These are phyloP conservation scores for Cenchrus americanus DNA, from an alignment of 176 grass and related monocot species.

Conservation along the genomic window DNA sequence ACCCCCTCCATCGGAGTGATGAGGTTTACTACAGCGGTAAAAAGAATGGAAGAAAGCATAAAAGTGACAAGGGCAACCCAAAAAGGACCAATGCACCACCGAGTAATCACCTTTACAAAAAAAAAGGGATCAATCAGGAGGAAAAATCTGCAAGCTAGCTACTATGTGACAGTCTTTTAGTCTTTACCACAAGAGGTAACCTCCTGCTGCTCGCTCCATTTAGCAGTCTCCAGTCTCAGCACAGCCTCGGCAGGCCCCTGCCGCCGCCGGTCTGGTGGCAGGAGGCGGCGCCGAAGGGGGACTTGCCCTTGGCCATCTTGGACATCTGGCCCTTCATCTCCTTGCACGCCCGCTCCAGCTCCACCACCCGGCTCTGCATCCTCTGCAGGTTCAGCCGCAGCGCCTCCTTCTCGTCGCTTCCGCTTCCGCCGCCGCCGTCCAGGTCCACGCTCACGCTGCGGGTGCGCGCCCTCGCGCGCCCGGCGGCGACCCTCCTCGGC, in stretches of 20 bases:
- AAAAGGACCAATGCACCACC: slow-evolving; percentile 3
- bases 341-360: slow-evolving; percentile 83
- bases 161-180: background rate
- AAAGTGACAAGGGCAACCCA: slow-evolving; percentile 13
- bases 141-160: slow-evolving; percentile 28
- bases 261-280: slow-evolving; percentile 42
- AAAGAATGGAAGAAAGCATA: background rate
- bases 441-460: slow-evolving; percentile 13
- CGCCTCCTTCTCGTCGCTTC: slow-evolving; percentile 63
- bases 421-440: background rate
- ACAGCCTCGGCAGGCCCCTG: slow-evolving; percentile 75
- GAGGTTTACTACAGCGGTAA: background rate
- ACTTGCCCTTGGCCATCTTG: slow-evolving; percentile 64
- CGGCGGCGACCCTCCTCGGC: slow-evolving; percentile 28
- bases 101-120: slow-evolving; percentile 37
- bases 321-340: slow-evolving; percentile 77
- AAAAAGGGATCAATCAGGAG: background rate
- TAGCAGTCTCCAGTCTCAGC: slow-evolving; percentile 30
- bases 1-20: background rate
- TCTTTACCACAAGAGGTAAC: background rate
- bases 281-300: slow-evolving; percentile 40
- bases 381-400: slow-evolving; percentile 65
- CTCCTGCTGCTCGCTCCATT: background rate
- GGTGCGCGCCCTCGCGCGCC: background rate
- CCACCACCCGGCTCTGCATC: slow-evolving; percentile 83